These are phyloP conservation scores for Pestalotiopsis fici DNA, from an alignment of 2,329 filamentous ascomycete species.

Conservation along the genomic window DNA sequence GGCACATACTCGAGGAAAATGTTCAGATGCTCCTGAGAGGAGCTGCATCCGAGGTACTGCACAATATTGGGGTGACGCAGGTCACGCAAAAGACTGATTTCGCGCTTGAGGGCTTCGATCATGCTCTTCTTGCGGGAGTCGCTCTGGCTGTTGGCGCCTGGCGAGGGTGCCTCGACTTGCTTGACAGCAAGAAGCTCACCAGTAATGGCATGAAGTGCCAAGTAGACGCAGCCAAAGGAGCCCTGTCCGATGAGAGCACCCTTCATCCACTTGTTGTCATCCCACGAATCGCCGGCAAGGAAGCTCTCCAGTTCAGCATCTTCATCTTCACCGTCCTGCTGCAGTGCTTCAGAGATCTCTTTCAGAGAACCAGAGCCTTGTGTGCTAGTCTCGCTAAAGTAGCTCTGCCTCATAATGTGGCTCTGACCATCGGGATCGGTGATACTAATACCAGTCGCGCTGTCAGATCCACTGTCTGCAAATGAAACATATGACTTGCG, in stretches of 20 bases:
- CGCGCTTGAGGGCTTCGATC: constrained; percentile 95
- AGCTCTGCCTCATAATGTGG: constrained; percentile 71
- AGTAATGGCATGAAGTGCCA: constrained; percentile 92
- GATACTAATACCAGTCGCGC: constrained; percentile 62
- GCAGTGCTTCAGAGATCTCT: constrained; percentile 81
- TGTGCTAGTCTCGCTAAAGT: constrained; percentile 79
- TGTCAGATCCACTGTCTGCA: constrained; percentile 73
- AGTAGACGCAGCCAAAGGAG: constrained; percentile 93
- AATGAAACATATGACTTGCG: constrained; percentile 96
- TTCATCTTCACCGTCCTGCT: constrained; percentile 87
- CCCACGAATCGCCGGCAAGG: constrained; percentile 89
- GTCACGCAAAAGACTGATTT: constrained; percentile 91
- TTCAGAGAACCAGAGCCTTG: constrained; percentile 75
- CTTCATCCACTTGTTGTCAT: constrained; percentile 99
- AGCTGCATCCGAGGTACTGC: constrained; percentile 94
- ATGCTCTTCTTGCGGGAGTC: constrained; percentile 96
- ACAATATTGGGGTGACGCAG: constrained; percentile 97
- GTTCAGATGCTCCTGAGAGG: constrained; percentile 88
- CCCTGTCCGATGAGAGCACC: constrained; percentile 95
- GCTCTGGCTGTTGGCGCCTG: constrained; percentile 75
- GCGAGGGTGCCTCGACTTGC: constrained; percentile 87
- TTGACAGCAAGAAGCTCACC: constrained; percentile 98
- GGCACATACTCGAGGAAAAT: constrained; percentile 99
- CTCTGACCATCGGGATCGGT: constrained; percentile 68
- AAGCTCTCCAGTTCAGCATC: constrained; percentile 91